Conservation (phyloP, 768 basidiomycete genomes). For the Nidularia sp. region DNA sequence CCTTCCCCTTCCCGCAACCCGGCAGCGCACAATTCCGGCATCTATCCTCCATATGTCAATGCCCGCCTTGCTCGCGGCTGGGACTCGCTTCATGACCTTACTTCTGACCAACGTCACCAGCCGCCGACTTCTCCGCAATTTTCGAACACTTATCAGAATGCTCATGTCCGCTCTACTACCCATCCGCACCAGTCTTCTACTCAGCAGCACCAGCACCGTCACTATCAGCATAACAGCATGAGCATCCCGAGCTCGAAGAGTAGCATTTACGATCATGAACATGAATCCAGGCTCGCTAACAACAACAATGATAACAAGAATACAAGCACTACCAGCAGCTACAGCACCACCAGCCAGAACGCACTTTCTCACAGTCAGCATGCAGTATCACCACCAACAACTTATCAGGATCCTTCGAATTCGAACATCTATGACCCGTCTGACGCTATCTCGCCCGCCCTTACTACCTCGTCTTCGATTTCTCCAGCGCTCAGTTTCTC, state of each 20-base stretch:
- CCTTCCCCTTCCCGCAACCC: not conserved
- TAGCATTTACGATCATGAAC: conserved; percentile 7
- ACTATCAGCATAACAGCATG: conserved; percentile 47
- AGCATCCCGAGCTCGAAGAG: conserved; percentile 28
- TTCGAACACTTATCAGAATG: conserved; percentile 18
- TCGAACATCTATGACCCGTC: conserved; percentile 12
- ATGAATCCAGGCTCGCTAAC: not conserved
- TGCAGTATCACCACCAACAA: conserved; percentile 18
- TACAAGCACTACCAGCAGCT: conserved; percentile 15
- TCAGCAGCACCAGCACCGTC: conserved; percentile 23
- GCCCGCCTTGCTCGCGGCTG: conserved; percentile 20
- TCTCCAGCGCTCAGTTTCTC: conserved; percentile 70
- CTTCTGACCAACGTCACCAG: conserved; percentile 5
- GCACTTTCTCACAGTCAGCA: conserved; percentile 12
- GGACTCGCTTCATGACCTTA: conserved; percentile 1
- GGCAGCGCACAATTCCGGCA: conserved; percentile 8
- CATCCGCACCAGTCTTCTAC: conserved; percentile 35
- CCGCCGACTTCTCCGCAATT: conserved; percentile 1
- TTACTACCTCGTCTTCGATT: conserved; percentile 49
- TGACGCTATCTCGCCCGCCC: conserved; percentile 16
- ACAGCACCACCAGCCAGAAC: conserved; percentile 11
- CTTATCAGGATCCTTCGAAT: conserved; percentile 3
- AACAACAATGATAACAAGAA: conserved; percentile 11
- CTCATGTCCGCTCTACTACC: conserved; percentile 41
- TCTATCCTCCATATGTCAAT: conserved; percentile 21